These are phyloP conservation scores for Botryosphaeria dothidea DNA, from an alignment of 2,329 filamentous ascomycete species.

Conservation along the genomic window DNA sequence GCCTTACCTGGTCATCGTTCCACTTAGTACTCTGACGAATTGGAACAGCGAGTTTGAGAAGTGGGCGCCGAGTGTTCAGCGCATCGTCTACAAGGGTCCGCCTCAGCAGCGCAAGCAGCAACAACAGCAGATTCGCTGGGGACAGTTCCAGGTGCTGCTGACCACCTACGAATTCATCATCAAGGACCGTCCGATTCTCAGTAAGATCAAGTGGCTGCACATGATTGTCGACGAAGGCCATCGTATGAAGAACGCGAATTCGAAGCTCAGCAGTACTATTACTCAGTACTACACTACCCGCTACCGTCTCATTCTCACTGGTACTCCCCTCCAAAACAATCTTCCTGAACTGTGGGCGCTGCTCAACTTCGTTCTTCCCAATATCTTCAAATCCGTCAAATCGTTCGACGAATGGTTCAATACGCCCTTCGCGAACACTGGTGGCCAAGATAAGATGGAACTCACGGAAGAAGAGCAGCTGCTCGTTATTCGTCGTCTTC, in stretches of 20 bases:
- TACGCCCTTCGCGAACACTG: conserved; percentile 97
- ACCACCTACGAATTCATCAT: conserved; percentile 99
- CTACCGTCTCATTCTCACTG: conserved; percentile 94
- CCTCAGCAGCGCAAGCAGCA: conserved; percentile 85
- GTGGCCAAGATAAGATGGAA: conserved; percentile 98
- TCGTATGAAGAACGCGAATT: conserved; percentile 98
- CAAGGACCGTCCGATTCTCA: conserved; percentile 91
- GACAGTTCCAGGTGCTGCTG: conserved; percentile 91
- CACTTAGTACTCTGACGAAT: conserved; percentile 94
- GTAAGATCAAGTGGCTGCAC: conserved; percentile 99
- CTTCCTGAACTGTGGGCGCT: conserved; percentile 94
- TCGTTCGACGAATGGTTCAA: conserved; percentile 99
- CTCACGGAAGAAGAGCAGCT: conserved; percentile 99
- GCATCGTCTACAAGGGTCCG: conserved; percentile 96
- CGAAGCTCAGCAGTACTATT: conserved; percentile 92
- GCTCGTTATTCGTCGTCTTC: conserved; percentile 94
- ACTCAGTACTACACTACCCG: conserved; percentile 93
- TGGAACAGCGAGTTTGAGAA: conserved; percentile 99
- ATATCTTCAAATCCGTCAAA: conserved; percentile 98
- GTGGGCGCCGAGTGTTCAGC: conserved; percentile 85
- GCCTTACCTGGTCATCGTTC: conserved; percentile 94
- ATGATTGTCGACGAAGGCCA: conserved; percentile 99
- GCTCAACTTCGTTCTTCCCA: conserved; percentile 96
- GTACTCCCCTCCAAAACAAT: conserved; percentile 97
- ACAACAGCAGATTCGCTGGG: conserved; percentile 90